Percentiles rank a stretch among this genome's conserved stretches.
Conservation (phyloP, 345 rosid genomes). For the Bruguiera parviflora region DNA sequence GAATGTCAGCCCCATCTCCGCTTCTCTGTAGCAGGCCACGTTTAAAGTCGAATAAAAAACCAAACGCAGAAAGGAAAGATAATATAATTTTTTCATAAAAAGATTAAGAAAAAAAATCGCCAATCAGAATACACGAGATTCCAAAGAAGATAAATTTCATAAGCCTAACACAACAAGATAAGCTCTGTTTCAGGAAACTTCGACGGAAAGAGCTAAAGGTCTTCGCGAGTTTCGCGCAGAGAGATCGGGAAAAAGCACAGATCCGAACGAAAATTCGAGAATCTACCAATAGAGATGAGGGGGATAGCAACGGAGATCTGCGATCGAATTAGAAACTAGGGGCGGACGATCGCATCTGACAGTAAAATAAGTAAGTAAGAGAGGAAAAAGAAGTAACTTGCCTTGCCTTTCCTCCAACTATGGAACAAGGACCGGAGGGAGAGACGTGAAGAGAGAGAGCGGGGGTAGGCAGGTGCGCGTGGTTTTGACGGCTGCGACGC, state of each 20-base stretch:
- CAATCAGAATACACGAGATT: too few species aligned
- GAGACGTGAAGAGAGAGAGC: neutral
- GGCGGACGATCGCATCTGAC: neutral
- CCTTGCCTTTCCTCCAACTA: neutral
- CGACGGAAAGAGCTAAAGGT: neutral
- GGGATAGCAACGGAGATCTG: neutral
- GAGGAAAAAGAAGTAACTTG: neutral
- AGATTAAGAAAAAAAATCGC: neutral
- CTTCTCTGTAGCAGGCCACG: conserved; percentile 6
- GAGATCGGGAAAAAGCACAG: neutral
- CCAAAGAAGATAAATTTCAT: too few species aligned
- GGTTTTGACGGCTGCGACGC: neutral
- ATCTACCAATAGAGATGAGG: neutral
- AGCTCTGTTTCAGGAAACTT: too few species aligned
- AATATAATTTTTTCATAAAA: neutral
- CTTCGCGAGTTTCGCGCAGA: neutral
- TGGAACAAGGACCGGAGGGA: neutral
- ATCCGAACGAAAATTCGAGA: neutral
- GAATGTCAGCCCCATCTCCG: conserved; percentile 54
- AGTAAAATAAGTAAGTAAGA: neutral
- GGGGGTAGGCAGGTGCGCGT: neutral
- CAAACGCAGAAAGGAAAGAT: neutral
- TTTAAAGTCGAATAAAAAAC: neutral
- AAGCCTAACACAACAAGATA: too few species aligned
- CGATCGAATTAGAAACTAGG: neutral